These are phyloP conservation scores for Podila epigama DNA, from an alignment of 192 early-diverging fungal species.

Conservation along the genomic window DNA sequence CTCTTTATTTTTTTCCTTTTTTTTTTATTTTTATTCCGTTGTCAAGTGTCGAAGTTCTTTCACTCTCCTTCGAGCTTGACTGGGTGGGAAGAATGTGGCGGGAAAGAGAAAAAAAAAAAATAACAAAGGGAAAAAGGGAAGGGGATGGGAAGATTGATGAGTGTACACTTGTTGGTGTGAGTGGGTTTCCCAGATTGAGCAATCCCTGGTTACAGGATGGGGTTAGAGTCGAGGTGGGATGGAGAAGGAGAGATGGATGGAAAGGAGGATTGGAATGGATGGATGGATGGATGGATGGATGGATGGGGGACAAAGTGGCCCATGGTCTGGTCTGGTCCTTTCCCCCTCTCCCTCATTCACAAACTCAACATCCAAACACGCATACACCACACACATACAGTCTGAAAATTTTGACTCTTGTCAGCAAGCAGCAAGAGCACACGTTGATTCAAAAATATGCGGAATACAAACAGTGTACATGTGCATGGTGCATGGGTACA, in stretches of 20 bases:
- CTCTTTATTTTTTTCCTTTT: background rate
- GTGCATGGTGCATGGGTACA: too few species aligned
- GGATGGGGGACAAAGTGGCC: background rate
- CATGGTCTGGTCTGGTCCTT: background rate
- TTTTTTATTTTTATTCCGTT: background rate
- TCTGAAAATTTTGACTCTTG: too few species aligned
- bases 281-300: background rate
- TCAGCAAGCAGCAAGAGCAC: too few species aligned
- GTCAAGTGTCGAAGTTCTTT: background rate
- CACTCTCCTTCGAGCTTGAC: background rate
- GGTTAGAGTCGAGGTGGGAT: too few species aligned
- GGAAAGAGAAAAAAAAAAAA: constrained; percentile 1
- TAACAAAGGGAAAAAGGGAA: background rate
- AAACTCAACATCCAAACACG: background rate
- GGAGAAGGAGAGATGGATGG: background rate
- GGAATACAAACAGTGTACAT: too few species aligned
- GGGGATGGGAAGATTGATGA: background rate
- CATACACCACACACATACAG: background rate
- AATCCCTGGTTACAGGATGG: background rate
- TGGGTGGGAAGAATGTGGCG: background rate
- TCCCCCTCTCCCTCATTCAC: background rate
- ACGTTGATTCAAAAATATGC: too few species aligned
- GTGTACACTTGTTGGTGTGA: background rate
- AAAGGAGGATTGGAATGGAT: background rate
- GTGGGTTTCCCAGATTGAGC: constrained; percentile 1